A percentile compares a stretch with the other conserved stretches of the same genome.
Evolutionary conservation across 106 monocot genomes (phyloP).

Genomic region (Allium sativum): DNA sequence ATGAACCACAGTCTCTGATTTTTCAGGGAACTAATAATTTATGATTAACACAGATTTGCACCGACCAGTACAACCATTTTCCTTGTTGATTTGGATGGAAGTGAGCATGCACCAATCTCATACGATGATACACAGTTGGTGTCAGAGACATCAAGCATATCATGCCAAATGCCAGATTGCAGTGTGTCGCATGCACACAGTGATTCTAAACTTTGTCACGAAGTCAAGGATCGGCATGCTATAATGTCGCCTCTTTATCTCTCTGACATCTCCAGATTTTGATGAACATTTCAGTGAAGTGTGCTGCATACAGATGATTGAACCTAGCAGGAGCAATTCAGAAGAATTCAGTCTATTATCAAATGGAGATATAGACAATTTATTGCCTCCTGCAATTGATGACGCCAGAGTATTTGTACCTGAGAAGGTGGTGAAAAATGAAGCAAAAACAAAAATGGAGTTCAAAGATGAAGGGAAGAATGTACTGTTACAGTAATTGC

Average conservation of each 20-base stretch:
- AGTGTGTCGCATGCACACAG: conserved; percentile 1
- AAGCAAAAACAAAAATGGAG: conserved; percentile 12
- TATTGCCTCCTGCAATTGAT: conserved; percentile 10
- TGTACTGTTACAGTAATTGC: conserved; percentile 19
- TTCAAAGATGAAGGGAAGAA: neutral
- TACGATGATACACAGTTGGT: conserved; percentile 43
- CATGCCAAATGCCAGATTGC: conserved; percentile 31
- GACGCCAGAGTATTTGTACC: neutral
- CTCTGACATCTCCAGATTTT: conserved; percentile 17
- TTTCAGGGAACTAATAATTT: too few relatives aligned
- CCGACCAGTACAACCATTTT: neutral
- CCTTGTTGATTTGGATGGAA: conserved; percentile 21
- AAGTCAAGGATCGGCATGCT: neutral
- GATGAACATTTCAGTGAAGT: conserved; percentile 83
- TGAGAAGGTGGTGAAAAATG: conserved; percentile 2
- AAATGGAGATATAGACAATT: conserved; percentile 20
- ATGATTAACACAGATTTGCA: neutral
- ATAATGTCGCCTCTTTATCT: conserved; percentile 1
- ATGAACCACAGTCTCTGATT: too few relatives aligned
- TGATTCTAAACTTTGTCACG: too few relatives aligned
- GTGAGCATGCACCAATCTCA: conserved; percentile 7
- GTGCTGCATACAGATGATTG: conserved; percentile 59
- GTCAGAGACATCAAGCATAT: conserved; percentile 33
- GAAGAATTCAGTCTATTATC: conserved; percentile 26
- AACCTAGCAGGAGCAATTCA: conserved; percentile 19